phyloP scores from a whole-genome alignment of 257 asterid genomes.

The Echites panduratus region DNA sequence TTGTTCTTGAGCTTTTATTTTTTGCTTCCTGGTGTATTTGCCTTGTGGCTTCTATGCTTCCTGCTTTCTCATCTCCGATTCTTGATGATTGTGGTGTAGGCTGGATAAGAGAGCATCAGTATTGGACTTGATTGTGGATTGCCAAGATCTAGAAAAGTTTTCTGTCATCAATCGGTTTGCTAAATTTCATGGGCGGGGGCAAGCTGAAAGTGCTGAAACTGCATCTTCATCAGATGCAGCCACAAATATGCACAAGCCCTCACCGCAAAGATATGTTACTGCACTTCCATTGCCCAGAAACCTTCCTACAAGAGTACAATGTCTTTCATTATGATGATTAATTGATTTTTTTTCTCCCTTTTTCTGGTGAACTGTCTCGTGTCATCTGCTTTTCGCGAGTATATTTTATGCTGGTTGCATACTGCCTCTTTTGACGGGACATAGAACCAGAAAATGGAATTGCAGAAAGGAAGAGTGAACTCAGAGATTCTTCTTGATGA shows the following conservation, averaged over 20 bases:
- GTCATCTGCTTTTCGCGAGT: constrained; percentile 19
- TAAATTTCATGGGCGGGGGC: constrained; percentile 77
- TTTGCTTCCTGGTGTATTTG: background rate
- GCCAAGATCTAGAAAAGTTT: constrained; percentile 81
- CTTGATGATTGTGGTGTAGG: constrained; percentile 34
- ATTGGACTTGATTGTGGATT: constrained; percentile 62
- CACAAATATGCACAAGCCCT: constrained; percentile 35
- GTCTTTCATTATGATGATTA: constrained; percentile 60
- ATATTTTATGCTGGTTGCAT: constrained; percentile 21
- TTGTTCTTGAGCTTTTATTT: background rate
- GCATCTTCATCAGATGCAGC: constrained; percentile 43
- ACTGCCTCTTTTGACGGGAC: constrained; percentile 34
- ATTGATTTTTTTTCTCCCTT: constrained; percentile 25
- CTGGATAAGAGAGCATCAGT: constrained; percentile 70
- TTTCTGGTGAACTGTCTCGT: constrained; percentile 24
- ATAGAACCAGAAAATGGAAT: constrained; percentile 29
- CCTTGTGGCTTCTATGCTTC: constrained; percentile 9
- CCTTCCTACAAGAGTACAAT: constrained; percentile 74
- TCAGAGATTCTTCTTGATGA: constrained; percentile 32
- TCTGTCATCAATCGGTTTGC: constrained; percentile 76
- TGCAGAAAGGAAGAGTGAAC: constrained; percentile 31
- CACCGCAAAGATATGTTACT: constrained; percentile 66
- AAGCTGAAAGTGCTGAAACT: constrained; percentile 44
- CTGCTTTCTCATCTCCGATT: constrained; percentile 7
- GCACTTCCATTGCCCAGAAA: constrained; percentile 67